Evolutionary conservation across 1,284 basidiomycete species (phyloP).

Genomic region (Moesziomyces parantarcticus): DNA sequence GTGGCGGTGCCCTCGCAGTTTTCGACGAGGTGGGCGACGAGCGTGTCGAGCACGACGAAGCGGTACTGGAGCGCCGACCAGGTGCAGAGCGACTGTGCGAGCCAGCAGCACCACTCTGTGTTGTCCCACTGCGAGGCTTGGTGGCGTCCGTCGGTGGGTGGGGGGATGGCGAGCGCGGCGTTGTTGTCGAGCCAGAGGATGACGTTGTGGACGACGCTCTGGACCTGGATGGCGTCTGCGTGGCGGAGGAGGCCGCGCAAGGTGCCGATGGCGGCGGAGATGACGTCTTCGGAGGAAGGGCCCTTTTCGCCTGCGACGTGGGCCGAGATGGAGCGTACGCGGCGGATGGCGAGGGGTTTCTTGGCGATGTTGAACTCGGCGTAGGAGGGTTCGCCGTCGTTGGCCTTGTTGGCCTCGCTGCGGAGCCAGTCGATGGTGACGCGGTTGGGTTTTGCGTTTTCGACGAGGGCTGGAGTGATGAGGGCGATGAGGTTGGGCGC

Average conservation of each 20-base stretch:
- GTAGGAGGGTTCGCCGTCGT: constrained; percentile 73
- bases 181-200: constrained; percentile 65
- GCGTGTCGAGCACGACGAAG: constrained; percentile 83
- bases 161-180: constrained; percentile 21
- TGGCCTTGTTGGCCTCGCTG: constrained; percentile 76
- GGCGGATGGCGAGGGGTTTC: constrained; percentile 78
- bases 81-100: constrained; percentile 79
- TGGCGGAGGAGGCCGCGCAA: constrained; percentile 80
- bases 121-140: constrained; percentile 75
- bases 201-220: constrained; percentile 76
- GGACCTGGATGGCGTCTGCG: constrained; percentile 81
- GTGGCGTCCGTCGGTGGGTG: constrained; percentile 27
- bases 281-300: constrained; percentile 79
- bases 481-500: constrained; percentile 79
- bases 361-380: constrained; percentile 81
- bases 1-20: constrained; percentile 75
- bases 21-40: constrained; percentile 83
- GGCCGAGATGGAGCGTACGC: constrained; percentile 85
- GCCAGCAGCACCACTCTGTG: constrained; percentile 82
- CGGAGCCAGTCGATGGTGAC: constrained; percentile 75
- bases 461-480: constrained; percentile 80
- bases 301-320: constrained; percentile 89
- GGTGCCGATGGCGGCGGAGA: constrained; percentile 78
- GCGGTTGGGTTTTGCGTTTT: constrained; percentile 74
- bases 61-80: constrained; percentile 93